Conservation (phyloP, 176 grass and related monocot species). For the Thalia dealbata region DNA sequence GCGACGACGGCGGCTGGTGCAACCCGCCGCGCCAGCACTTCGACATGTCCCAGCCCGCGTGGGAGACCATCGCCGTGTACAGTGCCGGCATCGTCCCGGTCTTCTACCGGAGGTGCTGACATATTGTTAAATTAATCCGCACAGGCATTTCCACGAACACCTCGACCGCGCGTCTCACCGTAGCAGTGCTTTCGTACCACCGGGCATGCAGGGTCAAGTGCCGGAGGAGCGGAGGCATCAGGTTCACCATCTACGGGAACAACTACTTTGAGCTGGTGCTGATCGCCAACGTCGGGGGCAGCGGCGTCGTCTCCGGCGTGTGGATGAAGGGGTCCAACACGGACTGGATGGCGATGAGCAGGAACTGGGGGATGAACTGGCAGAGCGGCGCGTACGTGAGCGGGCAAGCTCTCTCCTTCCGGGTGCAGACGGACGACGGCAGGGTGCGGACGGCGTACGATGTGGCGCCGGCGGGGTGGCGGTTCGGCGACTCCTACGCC, state of each 20-base stretch:
- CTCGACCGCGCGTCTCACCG: too few relatives aligned
- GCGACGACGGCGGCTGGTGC: slow-evolving; percentile 55
- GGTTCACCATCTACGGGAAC: slow-evolving; percentile 15
- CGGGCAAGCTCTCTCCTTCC: not conserved
- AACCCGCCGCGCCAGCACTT: slow-evolving; percentile 52
- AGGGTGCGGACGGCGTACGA: not conserved
- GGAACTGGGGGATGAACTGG: slow-evolving; percentile 18
- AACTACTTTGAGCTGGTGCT: slow-evolving; percentile 11
- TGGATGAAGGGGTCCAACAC: slow-evolving; percentile 8
- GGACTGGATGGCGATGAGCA: slow-evolving; percentile 3
- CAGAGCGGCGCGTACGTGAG: not conserved
- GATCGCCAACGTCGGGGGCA: slow-evolving; percentile 2
- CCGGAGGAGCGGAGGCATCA: not conserved
- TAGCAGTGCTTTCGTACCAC: too few relatives aligned
- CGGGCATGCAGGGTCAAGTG: slow-evolving; percentile 8
- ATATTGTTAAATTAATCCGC: too few relatives aligned
- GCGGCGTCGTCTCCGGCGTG: not conserved
- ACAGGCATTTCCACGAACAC: too few relatives aligned
- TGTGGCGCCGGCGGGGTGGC: not conserved
- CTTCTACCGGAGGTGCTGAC: slow-evolving; percentile 34
- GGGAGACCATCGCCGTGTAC: slow-evolving; percentile 53
- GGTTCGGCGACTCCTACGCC: not conserved
- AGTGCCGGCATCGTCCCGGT: slow-evolving; percentile 59
- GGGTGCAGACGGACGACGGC: not conserved
- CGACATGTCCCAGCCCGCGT: slow-evolving; percentile 69